These are phyloP conservation scores for Asterella californica DNA, from an alignment of 225 moss, liverwort and hornwort genomes.

Conservation along the genomic window DNA sequence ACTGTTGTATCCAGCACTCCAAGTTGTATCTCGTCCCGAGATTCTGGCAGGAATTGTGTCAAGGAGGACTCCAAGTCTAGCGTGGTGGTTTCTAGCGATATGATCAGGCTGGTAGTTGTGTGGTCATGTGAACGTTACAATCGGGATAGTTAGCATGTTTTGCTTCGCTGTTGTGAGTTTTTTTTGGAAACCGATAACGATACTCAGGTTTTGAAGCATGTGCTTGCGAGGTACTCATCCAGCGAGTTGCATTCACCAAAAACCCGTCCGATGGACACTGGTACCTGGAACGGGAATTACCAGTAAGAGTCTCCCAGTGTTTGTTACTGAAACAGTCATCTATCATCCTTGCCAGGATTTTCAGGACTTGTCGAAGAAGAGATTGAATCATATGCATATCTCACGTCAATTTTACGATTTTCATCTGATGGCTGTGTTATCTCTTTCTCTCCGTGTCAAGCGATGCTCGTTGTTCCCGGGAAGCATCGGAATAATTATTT, in stretches of 20 bases:
- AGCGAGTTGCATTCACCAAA: constrained; percentile 65
- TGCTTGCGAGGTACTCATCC: constrained; percentile 15
- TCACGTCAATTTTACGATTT: neutral
- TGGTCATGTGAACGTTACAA: no score
- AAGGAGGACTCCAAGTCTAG: neutral
- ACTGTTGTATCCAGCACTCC: neutral
- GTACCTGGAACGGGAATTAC: constrained; percentile 73
- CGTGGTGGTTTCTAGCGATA: neutral
- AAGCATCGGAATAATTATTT: neutral
- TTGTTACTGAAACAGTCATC: neutral
- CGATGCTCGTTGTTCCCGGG: neutral
- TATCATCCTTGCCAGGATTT: neutral
- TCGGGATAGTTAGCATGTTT: no score
- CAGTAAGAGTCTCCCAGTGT: constrained; percentile 31
- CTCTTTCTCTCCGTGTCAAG: neutral
- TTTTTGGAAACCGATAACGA: neutral
- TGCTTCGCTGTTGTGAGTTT: neutral
- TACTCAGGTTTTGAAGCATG: neutral
- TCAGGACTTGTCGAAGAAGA: neutral
- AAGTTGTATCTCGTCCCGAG: neutral
- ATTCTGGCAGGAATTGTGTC: neutral
- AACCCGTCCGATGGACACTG: constrained; percentile 58
- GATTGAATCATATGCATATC: neutral
- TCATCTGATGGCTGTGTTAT: neutral
- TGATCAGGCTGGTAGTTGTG: neutral